Evolutionary conservation across 164 flowering plant genomes (phyloP).

Genomic region (Magnolia sinica): DNA sequence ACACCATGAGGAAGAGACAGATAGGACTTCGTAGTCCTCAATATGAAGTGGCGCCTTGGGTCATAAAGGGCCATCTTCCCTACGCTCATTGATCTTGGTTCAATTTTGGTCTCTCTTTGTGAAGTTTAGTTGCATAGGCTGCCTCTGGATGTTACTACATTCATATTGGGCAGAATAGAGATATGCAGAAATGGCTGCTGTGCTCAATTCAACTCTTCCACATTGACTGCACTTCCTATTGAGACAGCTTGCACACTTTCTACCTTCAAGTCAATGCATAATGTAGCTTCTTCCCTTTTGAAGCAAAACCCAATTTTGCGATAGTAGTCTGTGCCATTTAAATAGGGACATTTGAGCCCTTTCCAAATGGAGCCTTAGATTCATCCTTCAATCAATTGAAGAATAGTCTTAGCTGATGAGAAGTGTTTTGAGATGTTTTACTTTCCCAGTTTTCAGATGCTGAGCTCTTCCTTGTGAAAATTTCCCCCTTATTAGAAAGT

Average conservation of each 20-base stretch:
- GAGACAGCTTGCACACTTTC: background rate
- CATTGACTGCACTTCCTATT: too few relatives aligned
- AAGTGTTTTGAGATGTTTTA: background rate
- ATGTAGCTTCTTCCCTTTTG: background rate
- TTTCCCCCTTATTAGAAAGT: background rate
- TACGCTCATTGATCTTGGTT: too few relatives aligned
- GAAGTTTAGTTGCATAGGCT: too few relatives aligned
- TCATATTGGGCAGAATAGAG: too few relatives aligned
- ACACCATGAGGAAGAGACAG: too few relatives aligned
- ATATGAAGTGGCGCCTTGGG: too few relatives aligned
- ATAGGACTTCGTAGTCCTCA: too few relatives aligned
- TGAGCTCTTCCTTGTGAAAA: background rate
- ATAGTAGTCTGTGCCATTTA: background rate
- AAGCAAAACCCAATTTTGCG: background rate
- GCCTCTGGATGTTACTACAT: too few relatives aligned
- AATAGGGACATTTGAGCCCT: background rate
- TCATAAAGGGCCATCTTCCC: too few relatives aligned
- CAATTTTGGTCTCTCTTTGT: too few relatives aligned
- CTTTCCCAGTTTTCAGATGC: conserved; percentile 3
- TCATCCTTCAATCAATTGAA: background rate
- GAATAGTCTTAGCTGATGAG: background rate
- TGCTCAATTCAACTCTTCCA: too few relatives aligned
- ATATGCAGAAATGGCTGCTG: too few relatives aligned
- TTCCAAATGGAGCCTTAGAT: background rate
- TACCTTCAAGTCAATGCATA: background rate